Conservation (phyloP, 2,329 filamentous ascomycete genomes). For the Clathrospora elynae region DNA sequence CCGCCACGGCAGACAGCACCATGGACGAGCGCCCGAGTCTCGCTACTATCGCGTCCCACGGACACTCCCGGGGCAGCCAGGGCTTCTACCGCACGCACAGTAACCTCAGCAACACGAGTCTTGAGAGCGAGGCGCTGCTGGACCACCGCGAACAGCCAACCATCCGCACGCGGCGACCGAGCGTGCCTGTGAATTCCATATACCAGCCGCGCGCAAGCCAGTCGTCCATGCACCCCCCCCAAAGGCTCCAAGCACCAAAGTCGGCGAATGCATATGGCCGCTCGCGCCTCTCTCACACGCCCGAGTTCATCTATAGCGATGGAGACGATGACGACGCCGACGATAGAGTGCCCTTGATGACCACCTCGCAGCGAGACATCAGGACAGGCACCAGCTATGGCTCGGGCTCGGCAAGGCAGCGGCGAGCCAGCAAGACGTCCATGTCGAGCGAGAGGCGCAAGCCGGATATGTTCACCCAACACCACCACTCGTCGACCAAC, state of each 20-base stretch:
- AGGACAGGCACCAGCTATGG: constrained; percentile 46
- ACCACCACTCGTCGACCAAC: constrained; percentile 40
- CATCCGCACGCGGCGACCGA: constrained; percentile 51
- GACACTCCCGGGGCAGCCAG: constrained; percentile 46
- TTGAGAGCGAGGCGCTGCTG: constrained; percentile 85
- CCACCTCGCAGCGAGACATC: constrained; percentile 43
- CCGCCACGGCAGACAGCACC: constrained; percentile 53
- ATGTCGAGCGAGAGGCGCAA: constrained; percentile 37
- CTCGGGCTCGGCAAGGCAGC: constrained; percentile 39
- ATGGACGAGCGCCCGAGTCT: constrained; percentile 59
- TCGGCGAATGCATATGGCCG: constrained; percentile 24
- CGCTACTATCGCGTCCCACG: constrained; percentile 43
- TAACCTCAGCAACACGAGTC: constrained; percentile 79
- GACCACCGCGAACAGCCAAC: constrained; percentile 72
- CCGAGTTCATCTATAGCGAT: constrained; percentile 52
- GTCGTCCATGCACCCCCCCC: constrained; percentile 26
- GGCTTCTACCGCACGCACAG: constrained; percentile 60
- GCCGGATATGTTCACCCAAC: constrained; percentile 32
- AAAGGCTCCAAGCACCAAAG: constrained; percentile 22
- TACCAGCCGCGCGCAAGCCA: constrained; percentile 36
- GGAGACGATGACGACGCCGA: constrained; percentile 53
- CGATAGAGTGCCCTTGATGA: constrained; percentile 63
- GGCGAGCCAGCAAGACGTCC: constrained; percentile 41
- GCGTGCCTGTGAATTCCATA: constrained; percentile 47
- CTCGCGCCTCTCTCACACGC: constrained; percentile 39